Conservation (phyloP, 768 basidiomycete species). For the Rossbeevera mucosa region DNA sequence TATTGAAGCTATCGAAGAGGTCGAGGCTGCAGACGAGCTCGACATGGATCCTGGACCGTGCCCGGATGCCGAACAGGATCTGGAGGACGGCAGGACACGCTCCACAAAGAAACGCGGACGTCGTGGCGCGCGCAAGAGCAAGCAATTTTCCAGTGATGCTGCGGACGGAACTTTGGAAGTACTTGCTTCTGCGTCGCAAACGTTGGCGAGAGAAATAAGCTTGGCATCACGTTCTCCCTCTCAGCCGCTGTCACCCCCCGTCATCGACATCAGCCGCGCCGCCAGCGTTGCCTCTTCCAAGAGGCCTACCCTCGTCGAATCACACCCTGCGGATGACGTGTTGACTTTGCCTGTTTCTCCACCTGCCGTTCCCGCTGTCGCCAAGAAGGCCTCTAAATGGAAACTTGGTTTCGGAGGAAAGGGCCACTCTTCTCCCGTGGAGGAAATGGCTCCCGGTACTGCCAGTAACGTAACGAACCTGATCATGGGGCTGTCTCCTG, state of each 20-base stretch:
- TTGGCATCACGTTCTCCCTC: conserved; percentile 52
- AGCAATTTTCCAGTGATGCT: conserved; percentile 29
- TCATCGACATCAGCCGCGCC: conserved; percentile 23
- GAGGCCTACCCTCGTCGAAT: conserved; percentile 37
- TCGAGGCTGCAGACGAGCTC: conserved; percentile 33
- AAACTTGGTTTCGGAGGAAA: conserved; percentile 52
- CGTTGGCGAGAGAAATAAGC: conserved; percentile 80
- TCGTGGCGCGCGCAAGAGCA: conserved; percentile 79
- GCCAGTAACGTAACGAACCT: conserved; percentile 74
- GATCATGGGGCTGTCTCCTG: conserved; percentile 52
- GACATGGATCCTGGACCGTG: conserved; percentile 18
- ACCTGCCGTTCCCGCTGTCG: conserved; percentile 34
- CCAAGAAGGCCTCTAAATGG: conserved; percentile 76
- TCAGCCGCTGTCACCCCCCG: conserved; percentile 20
- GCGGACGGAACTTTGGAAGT: conserved; percentile 59
- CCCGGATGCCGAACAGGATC: conserved; percentile 25
- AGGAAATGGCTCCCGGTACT: conserved; percentile 49
- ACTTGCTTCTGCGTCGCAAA: conserved; percentile 76
- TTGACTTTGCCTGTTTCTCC: conserved; percentile 20
- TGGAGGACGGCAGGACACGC: conserved; percentile 39
- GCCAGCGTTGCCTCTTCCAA: conserved; percentile 26
- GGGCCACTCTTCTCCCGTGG: conserved; percentile 42
- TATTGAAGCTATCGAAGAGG: conserved; percentile 35
- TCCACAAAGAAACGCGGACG: conserved; percentile 79
- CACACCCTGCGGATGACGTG: conserved; percentile 13